Conservation (phyloP, 2,329 filamentous ascomycete species). For the Fusarium acutatum region DNA sequence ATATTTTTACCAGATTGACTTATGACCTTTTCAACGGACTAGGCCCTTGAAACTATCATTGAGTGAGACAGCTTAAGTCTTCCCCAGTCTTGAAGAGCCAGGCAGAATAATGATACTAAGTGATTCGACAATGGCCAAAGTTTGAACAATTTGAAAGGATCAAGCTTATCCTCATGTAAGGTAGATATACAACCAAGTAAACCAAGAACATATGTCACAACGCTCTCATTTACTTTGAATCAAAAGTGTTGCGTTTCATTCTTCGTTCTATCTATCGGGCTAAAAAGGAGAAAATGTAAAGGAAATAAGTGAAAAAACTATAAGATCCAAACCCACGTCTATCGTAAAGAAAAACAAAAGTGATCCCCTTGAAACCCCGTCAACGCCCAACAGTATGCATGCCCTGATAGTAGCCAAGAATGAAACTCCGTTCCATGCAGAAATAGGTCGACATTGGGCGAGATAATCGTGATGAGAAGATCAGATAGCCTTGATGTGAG, state of each 20-base stretch:
- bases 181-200: not conserved
- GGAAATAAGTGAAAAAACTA: not conserved
- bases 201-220: not conserved
- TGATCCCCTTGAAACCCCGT: conserved; percentile 34
- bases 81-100: not conserved
- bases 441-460: conserved; percentile 2
- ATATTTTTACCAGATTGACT: not conserved
- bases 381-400: conserved; percentile 43
- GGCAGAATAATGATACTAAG: not conserved
- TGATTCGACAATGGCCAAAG: too few relatives aligned
- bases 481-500: conserved; percentile 34
- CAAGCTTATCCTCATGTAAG: not conserved
- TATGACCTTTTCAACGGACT: not conserved
- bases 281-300: conserved; percentile 19
- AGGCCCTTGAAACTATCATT: too few relatives aligned
- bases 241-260: conserved; percentile 27
- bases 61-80: not conserved
- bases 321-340: conserved; percentile 25
- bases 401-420: conserved; percentile 32
- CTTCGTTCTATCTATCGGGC: conserved; percentile 35
- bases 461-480: conserved; percentile 2
- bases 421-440: conserved; percentile 28
- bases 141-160: not conserved
- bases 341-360: conserved; percentile 25
- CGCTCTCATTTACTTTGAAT: not conserved